phyloP scores from a whole-genome alignment of 2,329 filamentous ascomycete genomes.

The Penicillium verrucosum region DNA sequence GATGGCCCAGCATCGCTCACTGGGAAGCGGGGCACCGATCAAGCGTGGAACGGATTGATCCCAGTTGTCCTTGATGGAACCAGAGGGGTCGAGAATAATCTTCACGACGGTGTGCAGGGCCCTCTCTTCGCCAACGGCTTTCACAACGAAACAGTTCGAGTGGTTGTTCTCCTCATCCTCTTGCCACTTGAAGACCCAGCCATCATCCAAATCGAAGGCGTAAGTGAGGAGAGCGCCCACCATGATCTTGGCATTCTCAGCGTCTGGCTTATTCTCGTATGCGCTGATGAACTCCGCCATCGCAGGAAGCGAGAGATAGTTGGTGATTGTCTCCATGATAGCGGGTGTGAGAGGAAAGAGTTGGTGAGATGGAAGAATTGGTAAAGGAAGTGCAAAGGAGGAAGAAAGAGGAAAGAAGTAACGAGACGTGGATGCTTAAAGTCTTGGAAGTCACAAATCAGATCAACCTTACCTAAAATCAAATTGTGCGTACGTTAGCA shows the following conservation, averaged over 20 bases:
- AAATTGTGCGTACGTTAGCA: not conserved
- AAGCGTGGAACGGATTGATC: not conserved
- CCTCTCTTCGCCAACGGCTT: not conserved
- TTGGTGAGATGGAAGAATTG: not conserved
- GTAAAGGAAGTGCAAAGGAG: not conserved
- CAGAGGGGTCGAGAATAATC: not conserved
- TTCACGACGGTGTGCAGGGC: slow-evolving; percentile 3
- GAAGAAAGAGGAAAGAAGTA: not conserved
- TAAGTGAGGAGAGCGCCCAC: not conserved
- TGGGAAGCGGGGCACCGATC: not conserved
- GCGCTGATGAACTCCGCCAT: not conserved
- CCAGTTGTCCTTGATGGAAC: not conserved
- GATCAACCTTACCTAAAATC: not conserved
- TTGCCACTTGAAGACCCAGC: not conserved
- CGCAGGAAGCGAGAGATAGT: not conserved
- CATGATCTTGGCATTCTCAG: not conserved
- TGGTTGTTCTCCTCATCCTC: not conserved
- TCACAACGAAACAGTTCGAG: not conserved
- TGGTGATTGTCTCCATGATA: not conserved
- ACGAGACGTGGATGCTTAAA: not conserved
- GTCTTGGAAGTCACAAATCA: not conserved
- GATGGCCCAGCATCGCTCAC: slow-evolving; percentile 2
- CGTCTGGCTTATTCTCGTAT: not conserved
- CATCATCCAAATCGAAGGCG: not conserved
- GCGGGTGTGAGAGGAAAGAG: not conserved